Conservation (phyloP, 2,329 filamentous ascomycete genomes). For the Dothistroma septosporum region DNA sequence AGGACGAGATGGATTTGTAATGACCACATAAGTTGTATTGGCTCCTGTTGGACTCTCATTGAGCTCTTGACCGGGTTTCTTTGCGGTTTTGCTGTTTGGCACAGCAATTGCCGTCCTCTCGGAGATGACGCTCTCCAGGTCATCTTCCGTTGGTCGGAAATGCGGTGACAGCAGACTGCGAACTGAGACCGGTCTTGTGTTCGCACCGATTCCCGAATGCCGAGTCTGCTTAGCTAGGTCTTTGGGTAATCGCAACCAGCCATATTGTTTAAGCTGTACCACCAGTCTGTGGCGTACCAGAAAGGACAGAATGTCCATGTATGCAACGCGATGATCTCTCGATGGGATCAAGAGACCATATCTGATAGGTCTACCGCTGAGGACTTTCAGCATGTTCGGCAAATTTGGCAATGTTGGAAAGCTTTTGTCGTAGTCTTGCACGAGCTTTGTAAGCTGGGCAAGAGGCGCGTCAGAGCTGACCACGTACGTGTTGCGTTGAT, state of each 20-base stretch:
- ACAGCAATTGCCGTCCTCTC: slow-evolving; percentile 26
- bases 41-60: neutral
- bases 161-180: slow-evolving; percentile 27
- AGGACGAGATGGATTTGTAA: slow-evolving; percentile 22
- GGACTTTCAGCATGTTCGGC: slow-evolving; percentile 77
- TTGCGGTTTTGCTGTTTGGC: neutral
- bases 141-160: slow-evolving; percentile 25
- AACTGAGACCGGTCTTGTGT: slow-evolving; percentile 9
- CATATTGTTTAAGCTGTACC: slow-evolving; percentile 85
- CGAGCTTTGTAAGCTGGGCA: slow-evolving; percentile 63
- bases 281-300: slow-evolving; percentile 90
- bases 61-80: slow-evolving; percentile 1
- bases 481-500: slow-evolving; percentile 85
- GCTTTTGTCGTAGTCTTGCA: slow-evolving; percentile 65
- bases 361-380: slow-evolving; percentile 74
- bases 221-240: slow-evolving; percentile 52
- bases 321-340: slow-evolving; percentile 79
- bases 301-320: slow-evolving; percentile 90
- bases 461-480: slow-evolving; percentile 86
- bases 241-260: slow-evolving; percentile 65
- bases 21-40: slow-evolving; percentile 11
- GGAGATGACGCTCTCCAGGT: slow-evolving; percentile 25
- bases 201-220: neutral
- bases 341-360: slow-evolving; percentile 82
- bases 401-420: slow-evolving; percentile 82